These are phyloP conservation scores for Pontederia crassipes DNA, from an alignment of 176 grass and related monocot genomes.

Conservation along the genomic window DNA sequence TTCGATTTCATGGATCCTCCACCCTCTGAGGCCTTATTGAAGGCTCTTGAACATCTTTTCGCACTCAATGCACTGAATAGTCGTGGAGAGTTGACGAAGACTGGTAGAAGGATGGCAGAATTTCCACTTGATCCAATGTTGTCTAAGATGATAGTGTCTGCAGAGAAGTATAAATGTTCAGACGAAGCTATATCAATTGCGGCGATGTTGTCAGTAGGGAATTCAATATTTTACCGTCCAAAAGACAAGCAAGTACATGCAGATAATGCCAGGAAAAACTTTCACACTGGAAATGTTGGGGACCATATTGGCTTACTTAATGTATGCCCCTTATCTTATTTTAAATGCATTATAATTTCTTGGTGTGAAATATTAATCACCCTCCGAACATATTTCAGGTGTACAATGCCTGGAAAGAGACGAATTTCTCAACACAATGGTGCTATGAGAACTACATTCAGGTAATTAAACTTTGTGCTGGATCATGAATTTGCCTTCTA, in stretches of 20 bases:
- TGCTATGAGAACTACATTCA: slow-evolving; percentile 96
- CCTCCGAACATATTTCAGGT: slow-evolving; percentile 33
- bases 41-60: slow-evolving; percentile 91
- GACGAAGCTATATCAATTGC: slow-evolving; percentile 79
- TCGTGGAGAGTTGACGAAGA: slow-evolving; percentile 88
- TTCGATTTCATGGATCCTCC: slow-evolving; percentile 99
- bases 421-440: slow-evolving; percentile 82
- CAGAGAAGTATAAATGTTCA: slow-evolving; percentile 86
- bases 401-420: slow-evolving; percentile 88
- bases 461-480: slow-evolving; percentile 20
- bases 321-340: slow-evolving; percentile 29
- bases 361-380: too few species aligned
- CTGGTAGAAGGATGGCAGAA: slow-evolving; percentile 91
- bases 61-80: slow-evolving; percentile 82
- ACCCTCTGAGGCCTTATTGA: slow-evolving; percentile 75
- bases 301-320: slow-evolving; percentile 88
- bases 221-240: slow-evolving; percentile 91
- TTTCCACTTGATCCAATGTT: slow-evolving; percentile 95
- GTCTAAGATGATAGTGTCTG: slow-evolving; percentile 83
- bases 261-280: slow-evolving; percentile 83
- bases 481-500: too few species aligned
- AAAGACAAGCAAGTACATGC: slow-evolving; percentile 98
- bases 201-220: slow-evolving; percentile 75
- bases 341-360: slow-evolving; percentile 4
- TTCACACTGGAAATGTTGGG: slow-evolving; percentile 81